Conservation (phyloP, 768 basidiomycete species). For the Mycena vitilis region DNA sequence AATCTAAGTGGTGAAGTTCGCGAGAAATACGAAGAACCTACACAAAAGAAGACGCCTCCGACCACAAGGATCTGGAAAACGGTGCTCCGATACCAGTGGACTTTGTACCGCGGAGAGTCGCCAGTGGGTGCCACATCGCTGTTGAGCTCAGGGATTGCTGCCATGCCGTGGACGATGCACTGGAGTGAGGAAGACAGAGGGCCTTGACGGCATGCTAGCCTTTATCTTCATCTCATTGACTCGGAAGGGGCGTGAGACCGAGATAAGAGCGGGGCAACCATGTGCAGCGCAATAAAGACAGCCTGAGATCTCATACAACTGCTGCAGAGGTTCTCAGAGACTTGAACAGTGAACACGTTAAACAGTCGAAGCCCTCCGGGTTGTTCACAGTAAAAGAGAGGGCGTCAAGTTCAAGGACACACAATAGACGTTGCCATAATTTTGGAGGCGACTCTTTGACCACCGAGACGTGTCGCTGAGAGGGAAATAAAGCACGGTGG, state of each 20-base stretch:
- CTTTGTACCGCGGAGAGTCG: slow-evolving; percentile 29
- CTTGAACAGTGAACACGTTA: too few species aligned
- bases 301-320: neutral
- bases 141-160: slow-evolving; percentile 31
- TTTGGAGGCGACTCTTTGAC: too few species aligned
- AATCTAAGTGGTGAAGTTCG: neutral
- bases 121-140: slow-evolving; percentile 6
- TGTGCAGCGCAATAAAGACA: neutral
- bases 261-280: neutral
- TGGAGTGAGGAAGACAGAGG: slow-evolving; percentile 7
- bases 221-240: neutral
- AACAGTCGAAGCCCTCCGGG: too few species aligned
- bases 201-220: neutral
- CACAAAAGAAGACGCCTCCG: slow-evolving; percentile 46
- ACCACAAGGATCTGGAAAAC: slow-evolving; percentile 47
- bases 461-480: too few species aligned
- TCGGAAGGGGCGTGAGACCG: neutral
- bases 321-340: too few species aligned
- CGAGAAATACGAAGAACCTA: slow-evolving; percentile 36
- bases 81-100: slow-evolving; percentile 48
- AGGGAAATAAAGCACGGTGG: too few species aligned
- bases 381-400: too few species aligned
- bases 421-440: neutral
- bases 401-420: neutral
- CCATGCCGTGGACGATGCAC: neutral